Percentiles rank a stretch among this genome's conserved stretches.
phyloP scores from a whole-genome alignment of 2,329 filamentous ascomycete genomes.

The Didymosphaeria variabile region DNA sequence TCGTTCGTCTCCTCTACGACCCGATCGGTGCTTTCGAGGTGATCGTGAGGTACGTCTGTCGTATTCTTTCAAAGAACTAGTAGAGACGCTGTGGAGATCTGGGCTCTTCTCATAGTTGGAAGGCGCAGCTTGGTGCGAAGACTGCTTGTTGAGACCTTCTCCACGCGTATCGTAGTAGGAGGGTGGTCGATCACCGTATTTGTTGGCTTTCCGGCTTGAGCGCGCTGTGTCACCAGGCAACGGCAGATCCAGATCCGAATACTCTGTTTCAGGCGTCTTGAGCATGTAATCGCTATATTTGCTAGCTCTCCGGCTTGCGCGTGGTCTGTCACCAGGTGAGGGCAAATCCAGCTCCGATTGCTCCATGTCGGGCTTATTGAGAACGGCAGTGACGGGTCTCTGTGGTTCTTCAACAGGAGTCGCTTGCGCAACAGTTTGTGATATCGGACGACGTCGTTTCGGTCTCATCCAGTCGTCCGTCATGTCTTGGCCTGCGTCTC shows the following conservation, averaged over 20 bases:
- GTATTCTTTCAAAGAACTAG: conserved; percentile 16
- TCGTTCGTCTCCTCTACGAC: conserved; percentile 15
- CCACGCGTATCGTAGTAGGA: conserved; percentile 6
- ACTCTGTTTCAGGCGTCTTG: no score
- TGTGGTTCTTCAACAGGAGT: not conserved
- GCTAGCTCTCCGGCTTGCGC: conserved; percentile 10
- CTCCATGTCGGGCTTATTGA: not conserved
- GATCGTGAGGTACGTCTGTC: conserved; percentile 13
- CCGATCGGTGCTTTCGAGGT: conserved; percentile 21
- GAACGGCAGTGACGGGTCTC: not conserved
- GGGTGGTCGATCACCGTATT: conserved; percentile 12
- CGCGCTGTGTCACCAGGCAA: conserved; percentile 7
- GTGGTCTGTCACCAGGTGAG: conserved; percentile 6
- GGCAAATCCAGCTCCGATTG: not conserved
- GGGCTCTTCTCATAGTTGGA: conserved; percentile 12
- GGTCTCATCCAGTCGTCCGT: conserved; percentile 23
- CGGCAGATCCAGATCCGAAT: not conserved
- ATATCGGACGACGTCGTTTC: conserved; percentile 14
- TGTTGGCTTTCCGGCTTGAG: conserved; percentile 12
- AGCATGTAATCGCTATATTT: not conserved
- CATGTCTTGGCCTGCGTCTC: conserved; percentile 18
- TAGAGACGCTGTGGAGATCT: conserved; percentile 17
- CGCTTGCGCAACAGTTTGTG: not conserved
- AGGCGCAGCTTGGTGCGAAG: conserved; percentile 13
- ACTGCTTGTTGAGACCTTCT: conserved; percentile 15